Evolutionary conservation across 2,329 filamentous ascomycete species (phyloP), one percentile per base, ranked within the genome.

Genomic region (Clonostachys chloroleuca): DNA sequence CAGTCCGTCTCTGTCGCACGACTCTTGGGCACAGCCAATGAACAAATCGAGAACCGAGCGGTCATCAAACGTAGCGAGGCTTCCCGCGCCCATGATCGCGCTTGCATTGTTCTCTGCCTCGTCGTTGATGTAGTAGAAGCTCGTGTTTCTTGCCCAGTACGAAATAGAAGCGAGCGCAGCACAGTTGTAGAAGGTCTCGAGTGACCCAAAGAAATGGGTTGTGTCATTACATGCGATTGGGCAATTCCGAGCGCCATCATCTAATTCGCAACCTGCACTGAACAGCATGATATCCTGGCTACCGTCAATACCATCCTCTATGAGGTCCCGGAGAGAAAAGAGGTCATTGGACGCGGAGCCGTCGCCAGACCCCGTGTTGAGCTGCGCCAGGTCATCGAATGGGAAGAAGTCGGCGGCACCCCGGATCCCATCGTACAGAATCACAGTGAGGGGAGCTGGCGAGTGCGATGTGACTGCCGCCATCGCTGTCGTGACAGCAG

Each of bases 181-280:
- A 42, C 65, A 68, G 52, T 68, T 68, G 56, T 68, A 67, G 42
- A 68, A 67, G 1, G 63, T 66, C 49, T 68, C 65, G 6, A 66
- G 50, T 2, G 62, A 66, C 45, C 57, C 57, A 47, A 67, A 68
- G 49, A 66, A 58, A 36, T 54, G 49, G 13, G 51, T 40, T 1
- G 59, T 52, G 41, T 56, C 53, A 43, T 59, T 56, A 56, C 65
- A 68, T 20, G 64, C 65, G 14, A 50, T 49, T 2, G 62, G 56
- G 43, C 65, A 68, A 46, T 68, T 63, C 5, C 53, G 43, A 20
- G 47, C 50, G 20, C 56, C 60, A 35, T 59, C 54, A 6, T 16
- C n/a, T 5, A 65, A 49, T 2, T 47, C 49, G 54, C 65, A 68
- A 7, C 65, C 65, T 0, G 60, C 57, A 24, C 52, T 56, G 47